Base-by-base conservation (phyloP, 768 basidiomycete species). In the Lactarius hatsudake region DNA sequence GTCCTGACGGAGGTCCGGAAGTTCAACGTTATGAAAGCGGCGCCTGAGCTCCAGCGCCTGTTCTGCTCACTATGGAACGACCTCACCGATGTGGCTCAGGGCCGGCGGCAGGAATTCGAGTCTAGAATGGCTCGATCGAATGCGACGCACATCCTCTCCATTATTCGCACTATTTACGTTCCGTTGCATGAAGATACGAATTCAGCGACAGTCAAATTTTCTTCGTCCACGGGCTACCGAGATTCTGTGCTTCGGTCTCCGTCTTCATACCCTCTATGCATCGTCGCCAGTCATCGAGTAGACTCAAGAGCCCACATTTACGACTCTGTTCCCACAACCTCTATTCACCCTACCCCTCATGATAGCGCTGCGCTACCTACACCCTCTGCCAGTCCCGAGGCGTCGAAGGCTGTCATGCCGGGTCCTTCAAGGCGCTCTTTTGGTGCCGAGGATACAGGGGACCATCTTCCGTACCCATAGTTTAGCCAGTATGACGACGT, bases 51-150 rank as follows among this genome's bases (percentile, higher is more conserved):
- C 9, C 20, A n/a, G 10, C 23, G n/a, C 20, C 45, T 58, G 8
- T 62, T 66, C 48, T 62, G 65, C 56, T 30, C 4, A 23, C n/a
- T 66, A 5, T 62, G 65, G 65, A 66, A 66, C 10, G 55, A 62
- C 5, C 43, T 66, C 0, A 42, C 61, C 7, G 13, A 2, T 2
- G 48, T 38, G 36, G 56, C 40, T 43, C 61, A 58, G 17, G 65
- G 38, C 23, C 17, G 1, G 38, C 36, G 18, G 20, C 61, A 36
- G 17, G 45, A 26, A 3, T 55, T 30, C 3, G 28, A 30, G 28
- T 30, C 28, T 30, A 23, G 38, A 6, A 57, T 51, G 5, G 4
- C 61, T n/a, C 45, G 8, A 30, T 28, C 26, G 26, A 59, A 59
- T 30, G 59, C 40, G 9, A 20, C 18, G 18, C 40, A 30, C 9